These are phyloP conservation scores for Gaultheria prostrata DNA, from an alignment of 148 eudicot genomes.

Conservation along the genomic window DNA sequence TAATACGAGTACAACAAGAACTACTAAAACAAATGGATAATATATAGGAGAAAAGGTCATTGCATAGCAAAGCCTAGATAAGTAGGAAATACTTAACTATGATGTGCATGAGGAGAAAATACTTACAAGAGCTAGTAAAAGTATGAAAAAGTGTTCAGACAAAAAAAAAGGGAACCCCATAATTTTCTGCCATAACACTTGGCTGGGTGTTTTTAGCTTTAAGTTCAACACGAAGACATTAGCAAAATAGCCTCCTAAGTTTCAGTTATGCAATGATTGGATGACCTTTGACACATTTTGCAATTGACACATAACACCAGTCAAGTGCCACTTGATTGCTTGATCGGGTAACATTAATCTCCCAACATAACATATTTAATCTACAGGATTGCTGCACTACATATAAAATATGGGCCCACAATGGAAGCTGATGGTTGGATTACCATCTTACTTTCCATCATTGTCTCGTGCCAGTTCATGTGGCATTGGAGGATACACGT, in stretches of 20 bases:
- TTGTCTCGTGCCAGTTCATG: neutral
- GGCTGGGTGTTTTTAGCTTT: neutral
- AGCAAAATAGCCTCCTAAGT: neutral
- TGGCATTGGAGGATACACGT: neutral
- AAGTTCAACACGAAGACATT: neutral
- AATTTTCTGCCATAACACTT: no score
- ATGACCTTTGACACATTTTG: neutral
- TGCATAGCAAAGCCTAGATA: neutral
- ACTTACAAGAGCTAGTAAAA: no score
- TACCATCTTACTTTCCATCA: neutral
- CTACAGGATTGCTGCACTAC: neutral
- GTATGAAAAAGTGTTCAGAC: neutral
- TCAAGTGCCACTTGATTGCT: neutral
- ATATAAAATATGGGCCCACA: neutral
- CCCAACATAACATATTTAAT: neutral
- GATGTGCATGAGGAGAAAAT: no score
- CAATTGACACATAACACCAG: neutral
- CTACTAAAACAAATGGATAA: neutral
- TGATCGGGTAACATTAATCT: neutral
- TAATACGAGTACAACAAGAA: neutral
- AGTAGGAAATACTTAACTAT: neutral
- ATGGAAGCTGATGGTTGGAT: neutral
- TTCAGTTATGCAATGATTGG: neutral
- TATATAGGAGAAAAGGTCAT: neutral
- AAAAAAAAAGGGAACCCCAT: neutral